These are phyloP conservation scores for Leucocoprinus sp. DNA, from an alignment of 768 basidiomycete genomes.

Conservation along the genomic window DNA sequence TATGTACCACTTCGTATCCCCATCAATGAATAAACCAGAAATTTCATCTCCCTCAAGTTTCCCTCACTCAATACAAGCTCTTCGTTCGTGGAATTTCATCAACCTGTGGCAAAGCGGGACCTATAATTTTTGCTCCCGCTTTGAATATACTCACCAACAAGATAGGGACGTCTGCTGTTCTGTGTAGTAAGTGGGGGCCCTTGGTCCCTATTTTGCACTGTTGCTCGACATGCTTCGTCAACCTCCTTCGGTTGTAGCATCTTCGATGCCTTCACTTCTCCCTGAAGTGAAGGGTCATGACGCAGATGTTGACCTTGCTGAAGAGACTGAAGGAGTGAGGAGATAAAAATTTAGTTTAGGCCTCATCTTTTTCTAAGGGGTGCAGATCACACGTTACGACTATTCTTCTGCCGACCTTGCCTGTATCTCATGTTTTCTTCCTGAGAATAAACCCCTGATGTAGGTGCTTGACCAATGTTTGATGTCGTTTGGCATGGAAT, in stretches of 20 bases:
- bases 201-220: background rate
- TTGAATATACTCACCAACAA: slow-evolving; percentile 55
- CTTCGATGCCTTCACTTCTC: slow-evolving; percentile 37
- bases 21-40: slow-evolving; percentile 16
- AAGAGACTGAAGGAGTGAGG: slow-evolving; percentile 22
- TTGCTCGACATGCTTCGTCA: slow-evolving; percentile 16
- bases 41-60: slow-evolving; percentile 72
- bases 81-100: slow-evolving; percentile 71
- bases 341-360: background rate
- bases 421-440: too few species aligned
- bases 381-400: too few species aligned
- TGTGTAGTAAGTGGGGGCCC: slow-evolving; percentile 55
- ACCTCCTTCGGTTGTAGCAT: slow-evolving; percentile 64
- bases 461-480: too few species aligned
- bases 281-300: slow-evolving; percentile 34
- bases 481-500: too few species aligned
- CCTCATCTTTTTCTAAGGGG: background rate
- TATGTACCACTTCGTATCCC: background rate
- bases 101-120: slow-evolving; percentile 66
- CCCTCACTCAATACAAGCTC: slow-evolving; percentile 69
- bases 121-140: slow-evolving; percentile 66
- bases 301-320: slow-evolving; percentile 26
- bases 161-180: slow-evolving; percentile 57
- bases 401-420: too few species aligned
- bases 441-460: too few species aligned